Evolutionary conservation across 1,284 basidiomycete genomes (phyloP), one percentile per base, ranked within the genome.

Genomic region (Leccinum angustisporum): DNA sequence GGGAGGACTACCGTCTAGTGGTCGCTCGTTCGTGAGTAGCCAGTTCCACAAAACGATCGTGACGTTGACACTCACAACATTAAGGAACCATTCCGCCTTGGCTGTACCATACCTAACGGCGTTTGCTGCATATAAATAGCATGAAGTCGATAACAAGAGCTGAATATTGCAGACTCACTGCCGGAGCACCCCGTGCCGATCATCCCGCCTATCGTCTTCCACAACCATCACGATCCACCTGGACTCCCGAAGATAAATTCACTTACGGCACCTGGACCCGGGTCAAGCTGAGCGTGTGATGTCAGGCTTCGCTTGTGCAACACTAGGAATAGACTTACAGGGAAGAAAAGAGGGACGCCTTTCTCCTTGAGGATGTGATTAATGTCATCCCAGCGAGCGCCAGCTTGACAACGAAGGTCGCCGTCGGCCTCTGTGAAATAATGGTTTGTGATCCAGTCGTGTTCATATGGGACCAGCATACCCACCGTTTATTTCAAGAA

Each of bases 311-410:
- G 57, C 48, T 11, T 40, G 33, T 34, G 2, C 4, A 34, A 56
- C 5, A 21, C 38, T 18, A 1, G 14, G 27, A 34, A 34, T 18
- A n/a, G 31, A 36, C 81, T 68, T 69, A 88, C 88, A 13, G 88
- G 88, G 67, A 90, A 90, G 73, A 90, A 90, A 8, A 90, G 72
- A 1, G 86, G 83, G 59, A 88, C 86, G 2, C 81, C 88, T 68
- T 86, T 82, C 27, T 87, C 84, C 64, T 84, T 86, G 21, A 97
- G 81, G 9, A 84, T 79, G 21, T 80, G 79, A 70, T 98, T 98
- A 61, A 98, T 85, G 59, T 92, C 91, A 72, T 96, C 93, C 93
- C 95, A 98, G 40, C 86, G 83, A 34, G 90, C 83, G 6, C 95
- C 95, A 43, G 94, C 79, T 76, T 95, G 92, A 61, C 90, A 91